Evolutionary conservation across 768 basidiomycete genomes (phyloP).

Genomic region (Mycena chlorophos): DNA sequence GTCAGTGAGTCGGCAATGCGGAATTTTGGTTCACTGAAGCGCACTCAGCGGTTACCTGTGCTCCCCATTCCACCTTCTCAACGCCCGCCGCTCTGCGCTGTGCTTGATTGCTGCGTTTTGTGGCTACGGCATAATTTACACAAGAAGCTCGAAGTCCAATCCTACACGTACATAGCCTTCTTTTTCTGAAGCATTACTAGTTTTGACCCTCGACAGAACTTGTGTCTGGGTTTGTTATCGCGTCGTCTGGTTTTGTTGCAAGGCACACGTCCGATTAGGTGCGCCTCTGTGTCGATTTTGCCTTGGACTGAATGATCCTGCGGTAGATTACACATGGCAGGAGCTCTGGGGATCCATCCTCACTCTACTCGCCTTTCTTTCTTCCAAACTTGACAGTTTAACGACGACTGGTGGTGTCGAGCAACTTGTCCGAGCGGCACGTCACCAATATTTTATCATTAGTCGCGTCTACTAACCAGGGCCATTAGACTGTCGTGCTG

Average conservation of each 20-base stretch:
- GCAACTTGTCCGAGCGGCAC: constrained; percentile 55
- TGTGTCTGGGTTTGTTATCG: constrained; percentile 58
- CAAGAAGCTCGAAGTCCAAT: constrained; percentile 55
- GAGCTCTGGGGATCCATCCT: constrained; percentile 63
- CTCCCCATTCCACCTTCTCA: constrained; percentile 42
- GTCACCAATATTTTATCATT: constrained; percentile 10
- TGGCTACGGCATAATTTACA: constrained; percentile 74
- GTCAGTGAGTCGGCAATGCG: constrained; percentile 32
- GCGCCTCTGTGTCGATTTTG: constrained; percentile 17
- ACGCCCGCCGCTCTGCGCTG: constrained; percentile 52
- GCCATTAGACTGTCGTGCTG: constrained; percentile 48
- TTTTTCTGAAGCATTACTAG: neutral
- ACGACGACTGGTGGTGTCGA: constrained; percentile 53
- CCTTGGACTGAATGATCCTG: constrained; percentile 1
- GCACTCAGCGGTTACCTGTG: constrained; percentile 51
- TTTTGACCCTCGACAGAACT: constrained; percentile 42
- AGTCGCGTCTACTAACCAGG: neutral
- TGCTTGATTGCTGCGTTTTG: constrained; percentile 68
- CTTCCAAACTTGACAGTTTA: constrained; percentile 55
- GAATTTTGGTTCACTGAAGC: constrained; percentile 1
- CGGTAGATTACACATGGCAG: constrained; percentile 63
- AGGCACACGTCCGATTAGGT: constrained; percentile 57
- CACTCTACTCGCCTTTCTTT: constrained; percentile 54
- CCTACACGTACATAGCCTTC: constrained; percentile 46
- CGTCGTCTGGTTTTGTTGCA: constrained; percentile 57